phyloP scores from a whole-genome alignment of 805 yeast genomes.

The Schwanniomyces occidentalis region DNA sequence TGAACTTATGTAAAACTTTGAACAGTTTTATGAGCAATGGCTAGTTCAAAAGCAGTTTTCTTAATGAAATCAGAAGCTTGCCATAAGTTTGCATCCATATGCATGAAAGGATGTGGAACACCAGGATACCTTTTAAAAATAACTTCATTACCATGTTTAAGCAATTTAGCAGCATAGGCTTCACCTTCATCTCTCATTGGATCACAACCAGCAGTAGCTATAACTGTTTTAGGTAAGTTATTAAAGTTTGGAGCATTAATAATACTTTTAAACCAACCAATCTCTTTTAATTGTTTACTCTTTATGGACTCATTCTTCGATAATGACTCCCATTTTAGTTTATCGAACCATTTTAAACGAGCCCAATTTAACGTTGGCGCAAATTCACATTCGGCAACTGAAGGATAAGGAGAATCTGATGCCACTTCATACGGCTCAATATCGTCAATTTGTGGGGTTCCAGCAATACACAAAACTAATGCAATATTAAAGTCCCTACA shows the following conservation, averaged over 20 bases:
- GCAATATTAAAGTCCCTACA: constrained; percentile 23
- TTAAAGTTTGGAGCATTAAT: constrained; percentile 25
- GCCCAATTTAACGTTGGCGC: constrained; percentile 34
- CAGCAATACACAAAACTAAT: constrained; percentile 25
- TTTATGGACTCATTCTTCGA: constrained; percentile 13
- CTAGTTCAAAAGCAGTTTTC: constrained; percentile 25
- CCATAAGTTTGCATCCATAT: constrained; percentile 29
- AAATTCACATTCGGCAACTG: constrained; percentile 26
- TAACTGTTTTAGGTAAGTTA: constrained; percentile 24
- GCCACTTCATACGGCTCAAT: constrained; percentile 20
- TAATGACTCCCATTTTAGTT: constrained; percentile 26
- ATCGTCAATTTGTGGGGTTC: constrained; percentile 32
- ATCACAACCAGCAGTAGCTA: constrained; percentile 32
- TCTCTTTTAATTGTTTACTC: constrained; percentile 16
- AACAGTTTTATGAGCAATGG: constrained; percentile 20
- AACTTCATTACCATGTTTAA: constrained; percentile 24
- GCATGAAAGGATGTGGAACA: constrained; percentile 34
- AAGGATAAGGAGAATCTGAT: constrained; percentile 24
- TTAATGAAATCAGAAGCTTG: constrained; percentile 27
- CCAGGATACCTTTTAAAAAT: constrained; percentile 28
- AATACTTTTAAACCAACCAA: constrained; percentile 30
- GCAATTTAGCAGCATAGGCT: constrained; percentile 25
- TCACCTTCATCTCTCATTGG: constrained; percentile 34
- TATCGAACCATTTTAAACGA: constrained; percentile 27
- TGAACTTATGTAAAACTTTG: not conserved